Evolutionary conservation across 176 grass and related monocot species (phyloP), one percentile per base, ranked within the genome.

Genomic region (Bromus sterilis): DNA sequence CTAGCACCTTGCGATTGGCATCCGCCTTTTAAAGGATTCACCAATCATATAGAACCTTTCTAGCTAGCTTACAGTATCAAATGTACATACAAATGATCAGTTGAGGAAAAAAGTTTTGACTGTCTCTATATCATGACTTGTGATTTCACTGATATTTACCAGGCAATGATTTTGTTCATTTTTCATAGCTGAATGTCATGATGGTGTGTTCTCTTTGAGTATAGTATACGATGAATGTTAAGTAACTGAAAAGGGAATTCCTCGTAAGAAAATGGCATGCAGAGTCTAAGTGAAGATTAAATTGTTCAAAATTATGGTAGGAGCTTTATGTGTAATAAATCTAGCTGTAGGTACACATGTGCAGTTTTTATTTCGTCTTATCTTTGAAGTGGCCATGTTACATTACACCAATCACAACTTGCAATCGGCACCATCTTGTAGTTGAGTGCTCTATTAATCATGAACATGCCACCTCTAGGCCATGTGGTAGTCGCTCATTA

Each of bases 11-110:
- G 40, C 14, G 21, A 61, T 79, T 62, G 66, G 75, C 37, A 62
- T 77, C 82, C 43, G 16, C 30, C 15, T 84, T 67, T 84, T 76
- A 84, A 66, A 84, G 59, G 42, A 84, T 34, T 49, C 25, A 40
- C 15, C 57, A 4, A 71, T 79, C 65, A 16, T 33, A 43, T 25
- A 40, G 28, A 66, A 40, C 21, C 55, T 51, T 37, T 58, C 4
- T 26, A 73, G 31, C 68, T 75, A 46, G 18, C 41, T 8, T 20
- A 56, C 32, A 56, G 29, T 43, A 6, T 1, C 25, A 65, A 82
- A 67, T 51, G 76, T 84, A 89, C 40, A 75, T 25, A 34, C 24
- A 58, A 24, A 40, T 18, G 14, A 62, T 83, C 7, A 18, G 83
- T 36, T 43, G 21, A 25, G 13, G 23, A 43, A 61, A 46, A 39